Conservation (phyloP, 345 rosid species). For the Ailanthus altissimus region DNA sequence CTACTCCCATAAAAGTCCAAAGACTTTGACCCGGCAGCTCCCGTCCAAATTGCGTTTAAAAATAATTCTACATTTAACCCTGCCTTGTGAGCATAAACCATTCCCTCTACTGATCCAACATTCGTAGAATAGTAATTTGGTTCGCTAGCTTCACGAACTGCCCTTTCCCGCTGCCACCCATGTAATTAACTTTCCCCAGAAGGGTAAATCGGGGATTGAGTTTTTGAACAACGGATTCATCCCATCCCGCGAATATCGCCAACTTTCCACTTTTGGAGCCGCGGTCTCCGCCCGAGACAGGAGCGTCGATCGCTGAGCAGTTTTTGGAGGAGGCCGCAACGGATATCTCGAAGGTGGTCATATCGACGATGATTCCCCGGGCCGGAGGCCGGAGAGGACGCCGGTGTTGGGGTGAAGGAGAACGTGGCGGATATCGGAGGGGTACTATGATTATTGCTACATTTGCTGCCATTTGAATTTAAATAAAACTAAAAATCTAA, state of each 20-base stretch:
- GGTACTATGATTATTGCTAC: too few species aligned
- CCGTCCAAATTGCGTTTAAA: slow-evolving; percentile 59
- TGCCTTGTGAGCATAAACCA: slow-evolving; percentile 69
- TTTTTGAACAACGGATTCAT: slow-evolving; percentile 41
- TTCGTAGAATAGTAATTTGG: slow-evolving; percentile 79
- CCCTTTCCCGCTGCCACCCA: slow-evolving; percentile 82
- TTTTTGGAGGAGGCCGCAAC: slow-evolving; percentile 49
- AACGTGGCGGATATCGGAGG: slow-evolving; percentile 85
- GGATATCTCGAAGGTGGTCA: slow-evolving; percentile 82
- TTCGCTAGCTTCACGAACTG: slow-evolving; percentile 79
- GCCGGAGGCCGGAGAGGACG: slow-evolving; percentile 69
- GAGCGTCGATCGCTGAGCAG: slow-evolving; percentile 77
- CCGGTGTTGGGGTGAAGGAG: slow-evolving; percentile 70
- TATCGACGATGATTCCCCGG: slow-evolving; percentile 84
- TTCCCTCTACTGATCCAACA: slow-evolving; percentile 86
- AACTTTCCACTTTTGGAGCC: slow-evolving; percentile 73
- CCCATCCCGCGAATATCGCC: slow-evolving; percentile 82
- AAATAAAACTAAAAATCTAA: too few species aligned
- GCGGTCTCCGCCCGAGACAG: slow-evolving; percentile 75
- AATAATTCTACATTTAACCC: slow-evolving; percentile 69
- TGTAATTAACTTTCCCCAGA: slow-evolving; percentile 77
- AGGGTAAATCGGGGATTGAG: slow-evolving; percentile 59
- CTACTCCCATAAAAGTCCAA: slow-evolving; percentile 62
- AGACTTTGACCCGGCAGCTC: slow-evolving; percentile 80
- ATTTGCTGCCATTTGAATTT: too few species aligned